Evolutionary conservation across 2,329 filamentous ascomycete genomes (phyloP), one percentile per base, ranked within the genome.

Genomic region (Xylaria sp.): DNA sequence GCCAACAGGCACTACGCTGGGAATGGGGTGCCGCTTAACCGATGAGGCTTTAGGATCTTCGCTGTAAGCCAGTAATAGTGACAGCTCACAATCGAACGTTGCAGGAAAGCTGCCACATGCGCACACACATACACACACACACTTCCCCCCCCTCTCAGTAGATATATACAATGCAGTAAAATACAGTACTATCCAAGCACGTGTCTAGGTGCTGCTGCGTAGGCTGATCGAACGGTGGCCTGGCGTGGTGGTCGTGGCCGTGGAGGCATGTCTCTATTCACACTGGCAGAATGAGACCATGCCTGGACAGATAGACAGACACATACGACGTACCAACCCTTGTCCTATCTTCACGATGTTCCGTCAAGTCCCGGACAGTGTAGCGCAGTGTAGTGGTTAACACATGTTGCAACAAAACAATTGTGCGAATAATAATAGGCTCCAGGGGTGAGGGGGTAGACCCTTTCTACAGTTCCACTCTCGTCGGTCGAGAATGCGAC

Each of bases 61-160:
- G 65, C 62, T 69, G 61, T 65, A 63, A 60, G 65, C 59, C 27
- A 54, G 50, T 51, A 29, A 17, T 44, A 25, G 59, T 67, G 61
- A 64, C 58, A 55, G 65, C 49, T 47, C 49, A 55, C 49, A 66
- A 69, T 66, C 59, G 56, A 68, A 68, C 68, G 68, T 69, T 69
- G 65, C 68, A 68, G 63, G n/a, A 54, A 49, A 57, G 51, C 62
- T 55, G 55, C 38, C 29, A 38, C 42, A 39, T 31, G 6, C 51
- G 17, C 31, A 13, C 20, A 11, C 11, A 11, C 20, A 27, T 7
- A 9, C 27, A n/a, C 25, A 31, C 1, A 9, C 33, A 42, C 36
- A 5, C 20, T 25, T 20, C 29, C 36, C 53, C 17, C 47, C 42
- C 31, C 11, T 20, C 50, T 39, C 29, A 45, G 22, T 25, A 55